Conservation (phyloP, 805 yeast genomes). For the Wickerhamomyces mucosus region DNA sequence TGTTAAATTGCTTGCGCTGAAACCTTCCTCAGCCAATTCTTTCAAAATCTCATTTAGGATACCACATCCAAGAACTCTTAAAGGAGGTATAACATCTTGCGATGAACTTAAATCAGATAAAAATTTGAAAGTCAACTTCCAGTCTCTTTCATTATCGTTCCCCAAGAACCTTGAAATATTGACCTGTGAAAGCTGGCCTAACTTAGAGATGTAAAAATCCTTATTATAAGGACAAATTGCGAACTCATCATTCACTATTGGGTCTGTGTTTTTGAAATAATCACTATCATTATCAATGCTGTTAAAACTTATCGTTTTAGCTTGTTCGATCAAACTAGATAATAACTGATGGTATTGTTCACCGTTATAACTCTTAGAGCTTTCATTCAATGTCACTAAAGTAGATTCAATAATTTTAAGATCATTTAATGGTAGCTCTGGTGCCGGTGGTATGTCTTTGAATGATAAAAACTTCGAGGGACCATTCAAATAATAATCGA, state of each 20-base stretch:
- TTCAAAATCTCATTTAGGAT: conserved; percentile 43
- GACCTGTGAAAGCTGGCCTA: conserved; percentile 42
- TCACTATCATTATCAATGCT: conserved; percentile 12
- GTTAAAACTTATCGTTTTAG: conserved; percentile 11
- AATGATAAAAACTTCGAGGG: conserved; percentile 30
- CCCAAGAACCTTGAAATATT: conserved; percentile 42
- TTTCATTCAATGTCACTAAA: conserved; percentile 50
- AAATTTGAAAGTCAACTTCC: conserved; percentile 39
- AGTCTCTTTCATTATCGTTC: conserved; percentile 30
- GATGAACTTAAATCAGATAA: conserved; percentile 37
- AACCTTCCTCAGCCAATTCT: conserved; percentile 17
- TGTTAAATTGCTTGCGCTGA: conserved; percentile 1
- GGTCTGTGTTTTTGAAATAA: conserved; percentile 12
- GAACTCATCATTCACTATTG: conserved; percentile 15
- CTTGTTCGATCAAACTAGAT: conserved; percentile 35
- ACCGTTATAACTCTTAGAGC: conserved; percentile 45
- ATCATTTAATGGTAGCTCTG: conserved; percentile 37
- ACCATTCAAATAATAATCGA: conserved; percentile 62
- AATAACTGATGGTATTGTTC: conserved; percentile 41
- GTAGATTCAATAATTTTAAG: conserved; percentile 43
- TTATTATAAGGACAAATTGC: conserved; percentile 42
- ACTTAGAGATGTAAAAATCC: conserved; percentile 41
- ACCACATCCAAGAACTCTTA: conserved; percentile 39
- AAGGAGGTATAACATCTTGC: conserved; percentile 30
- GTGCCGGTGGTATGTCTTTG: conserved; percentile 32